These are phyloP conservation scores for Ciborinia camelliae DNA, from an alignment of 2,329 filamentous ascomycete species.

Conservation along the genomic window DNA sequence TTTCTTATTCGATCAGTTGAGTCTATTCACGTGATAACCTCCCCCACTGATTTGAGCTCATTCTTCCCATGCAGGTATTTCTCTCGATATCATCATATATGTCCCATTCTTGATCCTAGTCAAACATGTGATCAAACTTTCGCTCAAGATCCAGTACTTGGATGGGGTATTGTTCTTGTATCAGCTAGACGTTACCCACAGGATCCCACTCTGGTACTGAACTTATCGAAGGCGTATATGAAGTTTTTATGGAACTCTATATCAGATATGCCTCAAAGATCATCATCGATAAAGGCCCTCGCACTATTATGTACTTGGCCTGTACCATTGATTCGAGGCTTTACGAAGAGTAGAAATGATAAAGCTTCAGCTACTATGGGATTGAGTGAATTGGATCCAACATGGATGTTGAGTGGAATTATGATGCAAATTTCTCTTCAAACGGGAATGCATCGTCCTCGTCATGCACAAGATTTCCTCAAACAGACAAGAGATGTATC, in stretches of 20 bases:
- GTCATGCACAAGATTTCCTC: slow-evolving; percentile 26
- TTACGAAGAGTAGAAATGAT: slow-evolving; percentile 21
- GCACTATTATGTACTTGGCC: slow-evolving; percentile 35
- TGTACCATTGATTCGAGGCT: slow-evolving; percentile 29
- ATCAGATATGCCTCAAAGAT: slow-evolving; percentile 25
- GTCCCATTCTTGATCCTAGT: slow-evolving; percentile 58
- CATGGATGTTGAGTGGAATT: slow-evolving; percentile 32
- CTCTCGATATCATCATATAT: slow-evolving; percentile 59
- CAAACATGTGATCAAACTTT: slow-evolving; percentile 55
- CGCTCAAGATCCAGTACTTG: slow-evolving; percentile 58
- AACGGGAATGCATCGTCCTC: slow-evolving; percentile 32
- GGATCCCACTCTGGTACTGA: slow-evolving; percentile 49
- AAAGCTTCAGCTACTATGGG: slow-evolving; percentile 18
- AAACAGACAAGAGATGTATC: slow-evolving; percentile 28
- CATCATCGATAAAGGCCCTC: slow-evolving; percentile 30
- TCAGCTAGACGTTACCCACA: slow-evolving; percentile 57
- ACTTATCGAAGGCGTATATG: slow-evolving; percentile 21
- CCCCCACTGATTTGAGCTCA: slow-evolving; percentile 34
- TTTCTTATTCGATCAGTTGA: slow-evolving; percentile 21
- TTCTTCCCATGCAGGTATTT: slow-evolving; percentile 50
- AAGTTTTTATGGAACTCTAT: slow-evolving; percentile 29
- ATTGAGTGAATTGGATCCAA: slow-evolving; percentile 25
- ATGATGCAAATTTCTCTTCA: slow-evolving; percentile 36
- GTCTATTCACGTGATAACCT: slow-evolving; percentile 24
- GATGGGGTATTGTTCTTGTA: slow-evolving; percentile 63